A percentile compares a stretch with the other conserved stretches of the same genome.
These are phyloP conservation scores for Vigna angularis DNA, from an alignment of 306 rosid genomes.

Conservation along the genomic window DNA sequence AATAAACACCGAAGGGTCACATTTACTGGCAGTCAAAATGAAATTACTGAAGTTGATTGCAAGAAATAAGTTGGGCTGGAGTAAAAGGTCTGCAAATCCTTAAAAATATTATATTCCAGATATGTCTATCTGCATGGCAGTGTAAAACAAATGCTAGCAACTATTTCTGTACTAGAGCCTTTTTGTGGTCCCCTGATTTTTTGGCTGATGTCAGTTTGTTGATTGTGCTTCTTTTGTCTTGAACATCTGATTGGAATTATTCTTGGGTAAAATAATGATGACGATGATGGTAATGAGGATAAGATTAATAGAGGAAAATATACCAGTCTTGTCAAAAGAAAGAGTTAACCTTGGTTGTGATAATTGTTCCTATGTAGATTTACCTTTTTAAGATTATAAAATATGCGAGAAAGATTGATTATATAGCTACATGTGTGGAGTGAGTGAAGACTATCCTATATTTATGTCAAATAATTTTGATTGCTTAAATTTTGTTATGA, in stretches of 20 bases:
- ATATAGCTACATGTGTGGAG: constrained; percentile 12
- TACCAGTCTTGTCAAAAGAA: constrained; percentile 8
- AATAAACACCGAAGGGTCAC: no score
- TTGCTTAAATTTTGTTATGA: constrained; percentile 14
- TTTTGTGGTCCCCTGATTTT: constrained; percentile 12
- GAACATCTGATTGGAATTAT: constrained; percentile 4
- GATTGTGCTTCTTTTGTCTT: constrained; percentile 17
- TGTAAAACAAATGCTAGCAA: constrained; percentile 5
- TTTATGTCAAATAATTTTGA: constrained; percentile 1
- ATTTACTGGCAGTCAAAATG: neutral
- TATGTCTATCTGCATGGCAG: constrained; percentile 1
- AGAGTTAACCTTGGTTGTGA: constrained; percentile 33
- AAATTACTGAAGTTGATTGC: constrained; percentile 9
- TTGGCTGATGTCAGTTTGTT: neutral
- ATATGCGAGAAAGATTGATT: neutral
- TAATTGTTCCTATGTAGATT: constrained; percentile 16
- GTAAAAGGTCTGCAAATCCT: constrained; percentile 9
- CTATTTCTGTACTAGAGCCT: constrained; percentile 18
- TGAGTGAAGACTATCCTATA: constrained; percentile 12
- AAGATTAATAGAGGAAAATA: neutral
- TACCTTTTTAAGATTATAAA: neutral
- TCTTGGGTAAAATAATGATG: neutral
- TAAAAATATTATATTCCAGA: constrained; percentile 1
- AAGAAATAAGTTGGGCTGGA: neutral
- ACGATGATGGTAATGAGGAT: neutral